phyloP scores from a whole-genome alignment of 2,329 filamentous ascomycete species.

The Coniella lustricola region DNA sequence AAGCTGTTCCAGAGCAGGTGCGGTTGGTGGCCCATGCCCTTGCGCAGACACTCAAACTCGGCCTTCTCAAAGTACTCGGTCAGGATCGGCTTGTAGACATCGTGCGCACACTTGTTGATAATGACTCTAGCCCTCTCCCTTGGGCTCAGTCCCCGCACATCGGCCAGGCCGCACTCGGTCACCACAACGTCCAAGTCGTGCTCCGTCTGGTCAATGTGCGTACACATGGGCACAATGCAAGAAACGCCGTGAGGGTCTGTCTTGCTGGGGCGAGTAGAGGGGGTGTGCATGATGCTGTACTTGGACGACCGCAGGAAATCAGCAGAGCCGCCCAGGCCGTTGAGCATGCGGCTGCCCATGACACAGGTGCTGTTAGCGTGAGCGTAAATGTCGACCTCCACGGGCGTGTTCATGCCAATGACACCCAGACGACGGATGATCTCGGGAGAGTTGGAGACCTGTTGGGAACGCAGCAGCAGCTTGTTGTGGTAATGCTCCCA shows the following conservation, averaged over 20 bases:
- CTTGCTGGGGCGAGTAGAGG: constrained; percentile 72
- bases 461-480: constrained; percentile 79
- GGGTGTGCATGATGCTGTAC: constrained; percentile 92
- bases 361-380: constrained; percentile 89
- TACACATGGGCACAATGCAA: constrained; percentile 92
- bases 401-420: constrained; percentile 92
- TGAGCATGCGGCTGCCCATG: constrained; percentile 81
- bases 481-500: constrained; percentile 76
- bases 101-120: constrained; percentile 80
- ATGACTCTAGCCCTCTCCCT: constrained; percentile 77
- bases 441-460: constrained; percentile 83
- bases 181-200: constrained; percentile 88
- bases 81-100: constrained; percentile 76
- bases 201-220: constrained; percentile 87
- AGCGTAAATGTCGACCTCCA: constrained; percentile 91
- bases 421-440: constrained; percentile 82
- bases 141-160: constrained; percentile 74
- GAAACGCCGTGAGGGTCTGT: constrained; percentile 73
- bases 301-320: constrained; percentile 75
- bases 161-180: constrained; percentile 67
- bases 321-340: constrained; percentile 74
- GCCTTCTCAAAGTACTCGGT: constrained; percentile 78
- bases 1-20: constrained; percentile 81
- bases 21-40: constrained; percentile 86
- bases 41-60: constrained; percentile 76